A percentile compares a stretch with the other conserved stretches of the same genome.
phyloP scores from a whole-genome alignment of 192 early-diverging fungal genomes.

The Thamnidium elegans region DNA sequence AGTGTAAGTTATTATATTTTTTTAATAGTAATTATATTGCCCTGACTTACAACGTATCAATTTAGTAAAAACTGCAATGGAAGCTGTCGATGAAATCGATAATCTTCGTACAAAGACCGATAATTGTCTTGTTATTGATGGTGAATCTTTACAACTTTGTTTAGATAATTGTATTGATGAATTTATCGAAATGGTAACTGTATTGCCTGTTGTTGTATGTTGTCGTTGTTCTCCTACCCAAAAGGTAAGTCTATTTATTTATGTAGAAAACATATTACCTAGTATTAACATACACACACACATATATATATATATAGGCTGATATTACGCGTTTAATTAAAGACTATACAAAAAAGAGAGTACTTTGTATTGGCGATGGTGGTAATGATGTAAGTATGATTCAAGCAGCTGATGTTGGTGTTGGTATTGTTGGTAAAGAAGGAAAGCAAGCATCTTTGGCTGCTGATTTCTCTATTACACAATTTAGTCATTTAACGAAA shows the following conservation, averaged over 20 bases:
- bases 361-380: slow-evolving; percentile 92
- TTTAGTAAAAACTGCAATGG: slow-evolving; percentile 47
- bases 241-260: slow-evolving; percentile 50
- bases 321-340: slow-evolving; percentile 85
- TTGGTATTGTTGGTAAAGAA: slow-evolving; percentile 96
- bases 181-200: slow-evolving; percentile 74
- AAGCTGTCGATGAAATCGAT: slow-evolving; percentile 72
- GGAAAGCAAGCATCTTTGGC: slow-evolving; percentile 92
- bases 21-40: background rate
- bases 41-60: background rate
- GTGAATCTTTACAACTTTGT: slow-evolving; percentile 80
- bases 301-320: slow-evolving; percentile 42
- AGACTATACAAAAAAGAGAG: slow-evolving; percentile 66
- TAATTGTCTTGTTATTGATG: slow-evolving; percentile 88
- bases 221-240: slow-evolving; percentile 98
- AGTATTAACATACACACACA: too few relatives aligned
- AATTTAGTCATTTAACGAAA: slow-evolving; percentile 83
- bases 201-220: slow-evolving; percentile 84
- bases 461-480: slow-evolving; percentile 88
- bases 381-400: slow-evolving; percentile 99
- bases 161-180: slow-evolving; percentile 75
- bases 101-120: slow-evolving; percentile 67
- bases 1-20: slow-evolving; percentile 44
- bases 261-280: too few relatives aligned
- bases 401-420: slow-evolving; percentile 89